Percentiles rank a stretch among this genome's conserved stretches.
Evolutionary conservation across 306 rosid genomes (phyloP).

Genomic region (Trifolium fragiferum): DNA sequence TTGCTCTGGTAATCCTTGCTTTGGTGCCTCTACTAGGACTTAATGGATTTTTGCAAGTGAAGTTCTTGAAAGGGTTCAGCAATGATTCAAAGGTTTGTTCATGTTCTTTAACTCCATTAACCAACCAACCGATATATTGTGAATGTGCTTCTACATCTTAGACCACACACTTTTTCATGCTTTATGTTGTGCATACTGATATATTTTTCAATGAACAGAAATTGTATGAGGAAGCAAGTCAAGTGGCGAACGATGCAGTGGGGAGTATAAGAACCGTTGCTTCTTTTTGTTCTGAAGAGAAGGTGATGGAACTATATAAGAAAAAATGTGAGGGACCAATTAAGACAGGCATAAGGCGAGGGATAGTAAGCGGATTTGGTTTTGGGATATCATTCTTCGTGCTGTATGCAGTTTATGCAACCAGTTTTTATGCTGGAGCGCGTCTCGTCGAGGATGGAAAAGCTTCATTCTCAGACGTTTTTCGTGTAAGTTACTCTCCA

Average conservation of each 20-base stretch:
- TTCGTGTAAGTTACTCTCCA: slow-evolving; percentile 51
- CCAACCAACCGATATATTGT: not conserved
- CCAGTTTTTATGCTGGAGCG: slow-evolving; percentile 70
- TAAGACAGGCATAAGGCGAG: slow-evolving; percentile 63
- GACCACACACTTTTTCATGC: too few species aligned
- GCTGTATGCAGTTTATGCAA: slow-evolving; percentile 47
- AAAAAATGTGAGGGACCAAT: slow-evolving; percentile 77
- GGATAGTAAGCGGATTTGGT: slow-evolving; percentile 62
- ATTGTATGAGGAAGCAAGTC: slow-evolving; percentile 87
- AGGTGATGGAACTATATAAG: slow-evolving; percentile 67
- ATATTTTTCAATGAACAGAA: slow-evolving; percentile 40
- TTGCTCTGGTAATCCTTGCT: slow-evolving; percentile 61
- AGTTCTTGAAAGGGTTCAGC: slow-evolving; percentile 64
- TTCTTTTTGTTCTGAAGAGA: slow-evolving; percentile 88
- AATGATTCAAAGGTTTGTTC: slow-evolving; percentile 62
- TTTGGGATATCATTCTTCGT: slow-evolving; percentile 61
- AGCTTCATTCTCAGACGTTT: slow-evolving; percentile 57
- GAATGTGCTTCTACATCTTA: too few species aligned
- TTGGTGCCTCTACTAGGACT: slow-evolving; percentile 54
- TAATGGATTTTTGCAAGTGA: slow-evolving; percentile 55
- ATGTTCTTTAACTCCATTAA: slow-evolving; percentile 1
- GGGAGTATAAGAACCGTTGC: slow-evolving; percentile 85
- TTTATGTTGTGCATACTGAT: slow-evolving; percentile 8
- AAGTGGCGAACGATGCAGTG: slow-evolving; percentile 80
- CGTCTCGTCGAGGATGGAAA: slow-evolving; percentile 67